Conservation (phyloP, 176 grass and related monocot species). For the Oropetium thomaeum region DNA sequence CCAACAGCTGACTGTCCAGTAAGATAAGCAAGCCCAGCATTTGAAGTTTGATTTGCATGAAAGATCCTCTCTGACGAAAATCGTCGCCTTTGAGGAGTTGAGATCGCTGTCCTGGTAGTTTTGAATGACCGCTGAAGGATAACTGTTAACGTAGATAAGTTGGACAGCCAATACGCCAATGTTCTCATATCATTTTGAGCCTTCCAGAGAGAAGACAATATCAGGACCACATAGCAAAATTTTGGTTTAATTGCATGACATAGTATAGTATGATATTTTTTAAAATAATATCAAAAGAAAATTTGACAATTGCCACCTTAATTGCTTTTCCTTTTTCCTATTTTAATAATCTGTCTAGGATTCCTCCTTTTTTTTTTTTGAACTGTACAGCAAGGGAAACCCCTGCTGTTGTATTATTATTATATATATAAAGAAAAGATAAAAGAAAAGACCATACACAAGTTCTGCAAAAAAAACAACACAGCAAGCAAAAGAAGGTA, state of each 20-base stretch:
- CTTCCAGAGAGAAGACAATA: constrained; percentile 43
- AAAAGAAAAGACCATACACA: too few species aligned
- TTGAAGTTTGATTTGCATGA: constrained; percentile 59
- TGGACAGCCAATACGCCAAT: constrained; percentile 76
- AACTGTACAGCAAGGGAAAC: too few species aligned
- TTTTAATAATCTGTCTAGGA: constrained; percentile 13
- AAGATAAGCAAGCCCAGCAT: constrained; percentile 61
- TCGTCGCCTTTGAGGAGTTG: constrained; percentile 62
- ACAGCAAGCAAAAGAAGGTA: too few species aligned
- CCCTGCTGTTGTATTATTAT: too few species aligned
- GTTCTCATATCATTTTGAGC: constrained; percentile 55
- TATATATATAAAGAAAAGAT: too few species aligned
- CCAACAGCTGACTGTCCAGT: constrained; percentile 49
- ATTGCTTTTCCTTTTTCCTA: constrained; percentile 9
- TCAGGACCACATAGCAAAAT: constrained; percentile 22
- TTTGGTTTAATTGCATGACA: constrained; percentile 6
- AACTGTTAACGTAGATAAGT: constrained; percentile 62
- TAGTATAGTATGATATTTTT: constrained; percentile 26
- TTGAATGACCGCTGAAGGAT: constrained; percentile 68
- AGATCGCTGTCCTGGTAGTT: constrained; percentile 58
- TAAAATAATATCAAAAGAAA: background rate
- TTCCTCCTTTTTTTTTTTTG: too few species aligned
- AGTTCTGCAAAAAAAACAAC: too few species aligned
- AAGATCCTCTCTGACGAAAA: constrained; percentile 66
- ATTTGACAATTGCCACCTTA: background rate